Evolutionary conservation across 202 grass and related monocot species (phyloP).

Genomic region (Bolboschoenoplectus hybrid): DNA sequence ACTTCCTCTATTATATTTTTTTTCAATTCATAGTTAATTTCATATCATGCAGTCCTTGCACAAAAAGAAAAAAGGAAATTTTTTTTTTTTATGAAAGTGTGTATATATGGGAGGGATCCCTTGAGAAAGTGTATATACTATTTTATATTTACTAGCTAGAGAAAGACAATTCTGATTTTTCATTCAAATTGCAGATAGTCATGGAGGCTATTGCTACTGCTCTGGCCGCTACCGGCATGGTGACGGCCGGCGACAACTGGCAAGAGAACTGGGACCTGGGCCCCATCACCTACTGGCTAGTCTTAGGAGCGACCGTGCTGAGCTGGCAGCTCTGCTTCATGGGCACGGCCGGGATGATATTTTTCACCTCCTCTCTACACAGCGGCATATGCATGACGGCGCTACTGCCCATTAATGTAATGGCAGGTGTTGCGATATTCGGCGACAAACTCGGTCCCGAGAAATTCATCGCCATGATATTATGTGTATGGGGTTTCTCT

Average conservation of each 20-base stretch:
- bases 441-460: conserved; percentile 49
- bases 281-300: conserved; percentile 43
- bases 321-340: conserved; percentile 71
- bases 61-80: neutral
- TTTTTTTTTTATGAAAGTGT: no score
- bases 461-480: conserved; percentile 45
- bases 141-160: neutral
- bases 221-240: conserved; percentile 45
- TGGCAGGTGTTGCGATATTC: conserved; percentile 54
- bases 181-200: conserved; percentile 40
- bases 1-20: neutral
- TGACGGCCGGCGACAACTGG: neutral
- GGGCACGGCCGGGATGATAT: conserved; percentile 65
- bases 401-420: conserved; percentile 54
- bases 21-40: neutral
- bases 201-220: conserved; percentile 62
- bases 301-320: conserved; percentile 43
- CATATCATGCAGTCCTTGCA: neutral
- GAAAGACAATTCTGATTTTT: conserved; percentile 18
- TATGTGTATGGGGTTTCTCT: conserved; percentile 64
- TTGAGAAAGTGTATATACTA: neutral
- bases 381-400: conserved; percentile 76
- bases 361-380: conserved; percentile 57
- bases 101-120: neutral
- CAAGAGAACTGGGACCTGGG: conserved; percentile 52